A percentile compares a stretch with the other conserved stretches of the same genome.
phyloP scores from a whole-genome alignment of 2,329 filamentous ascomycete genomes.

The Dactylellina drechsleri region DNA sequence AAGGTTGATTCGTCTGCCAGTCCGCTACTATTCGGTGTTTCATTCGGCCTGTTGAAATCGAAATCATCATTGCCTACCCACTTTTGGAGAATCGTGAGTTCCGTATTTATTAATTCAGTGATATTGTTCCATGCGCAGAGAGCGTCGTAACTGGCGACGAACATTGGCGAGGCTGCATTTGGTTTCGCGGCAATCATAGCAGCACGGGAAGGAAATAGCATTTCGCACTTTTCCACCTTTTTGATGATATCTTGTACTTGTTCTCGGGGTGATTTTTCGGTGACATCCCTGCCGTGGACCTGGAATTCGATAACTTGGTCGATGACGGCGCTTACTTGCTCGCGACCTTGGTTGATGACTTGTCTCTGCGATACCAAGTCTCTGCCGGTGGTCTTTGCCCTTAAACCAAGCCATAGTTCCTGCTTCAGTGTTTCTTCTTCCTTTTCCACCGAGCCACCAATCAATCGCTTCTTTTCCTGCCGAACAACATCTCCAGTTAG shows the following conservation, averaged over 20 bases:
- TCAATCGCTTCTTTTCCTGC: constrained; percentile 95
- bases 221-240: constrained; percentile 89
- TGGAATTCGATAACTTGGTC: constrained; percentile 93
- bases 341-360: constrained; percentile 84
- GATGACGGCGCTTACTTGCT: constrained; percentile 76
- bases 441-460: constrained; percentile 78
- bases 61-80: constrained; percentile 98
- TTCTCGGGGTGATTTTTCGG: constrained; percentile 83
- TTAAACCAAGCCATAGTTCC: constrained; percentile 86
- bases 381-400: constrained; percentile 83
- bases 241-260: constrained; percentile 90
- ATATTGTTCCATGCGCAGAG: constrained; percentile 98
- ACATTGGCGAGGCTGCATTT: constrained; percentile 78
- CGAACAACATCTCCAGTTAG: constrained; percentile 95
- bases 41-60: constrained; percentile 82
- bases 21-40: constrained; percentile 75
- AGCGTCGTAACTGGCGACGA: constrained; percentile 83
- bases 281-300: constrained; percentile 92
- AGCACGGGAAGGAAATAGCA: constrained; percentile 81
- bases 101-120: constrained; percentile 93
- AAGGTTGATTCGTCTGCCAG: constrained; percentile 90
- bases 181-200: constrained; percentile 80
- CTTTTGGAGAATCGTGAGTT: constrained; percentile 87
- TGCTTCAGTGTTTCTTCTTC: constrained; percentile 66
- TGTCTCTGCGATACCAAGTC: constrained; percentile 85